Conservation (phyloP, 2,329 filamentous ascomycete genomes). For the Colletotrichum lentis region DNA sequence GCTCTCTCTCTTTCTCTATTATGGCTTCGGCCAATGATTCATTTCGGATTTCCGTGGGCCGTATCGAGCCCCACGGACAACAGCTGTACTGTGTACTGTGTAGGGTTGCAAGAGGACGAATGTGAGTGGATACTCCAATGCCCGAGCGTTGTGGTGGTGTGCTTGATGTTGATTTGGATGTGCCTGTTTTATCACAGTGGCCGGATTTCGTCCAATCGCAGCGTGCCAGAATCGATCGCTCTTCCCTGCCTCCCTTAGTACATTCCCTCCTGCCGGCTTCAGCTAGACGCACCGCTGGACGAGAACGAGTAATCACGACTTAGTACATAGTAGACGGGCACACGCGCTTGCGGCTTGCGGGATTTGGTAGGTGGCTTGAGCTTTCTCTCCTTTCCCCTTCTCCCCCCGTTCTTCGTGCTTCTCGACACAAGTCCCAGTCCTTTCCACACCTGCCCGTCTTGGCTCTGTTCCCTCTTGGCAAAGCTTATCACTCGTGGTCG, state of each 20-base stretch:
- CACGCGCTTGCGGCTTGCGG: background rate
- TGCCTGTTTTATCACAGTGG: background rate
- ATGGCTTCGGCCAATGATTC: conserved; percentile 12
- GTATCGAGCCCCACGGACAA: conserved; percentile 26
- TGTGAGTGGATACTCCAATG: background rate
- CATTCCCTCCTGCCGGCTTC: too few relatives aligned
- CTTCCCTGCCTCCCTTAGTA: conserved; percentile 1
- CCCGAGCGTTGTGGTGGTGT: conserved; percentile 5
- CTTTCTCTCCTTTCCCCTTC: conserved; percentile 7
- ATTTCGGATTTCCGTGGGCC: background rate
- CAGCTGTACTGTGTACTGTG: background rate
- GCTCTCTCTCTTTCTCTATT: background rate
- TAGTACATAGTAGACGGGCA: too few relatives aligned
- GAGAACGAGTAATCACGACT: too few relatives aligned
- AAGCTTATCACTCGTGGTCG: conserved; percentile 49
- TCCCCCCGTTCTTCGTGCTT: conserved; percentile 1
- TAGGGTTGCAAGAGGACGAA: conserved; percentile 10
- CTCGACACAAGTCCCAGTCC: conserved; percentile 29
- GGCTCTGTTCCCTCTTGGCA: conserved; percentile 45
- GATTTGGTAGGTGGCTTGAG: conserved; percentile 10
- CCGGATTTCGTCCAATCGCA: background rate
- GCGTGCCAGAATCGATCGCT: background rate
- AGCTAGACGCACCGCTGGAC: too few relatives aligned
- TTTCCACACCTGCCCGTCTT: conserved; percentile 40
- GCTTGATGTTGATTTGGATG: background rate